Percentiles rank a stretch among this genome's conserved stretches.
These are phyloP conservation scores for Furcasterigmium sp. DNA, from an alignment of 2,329 filamentous ascomycete genomes.

Conservation along the genomic window DNA sequence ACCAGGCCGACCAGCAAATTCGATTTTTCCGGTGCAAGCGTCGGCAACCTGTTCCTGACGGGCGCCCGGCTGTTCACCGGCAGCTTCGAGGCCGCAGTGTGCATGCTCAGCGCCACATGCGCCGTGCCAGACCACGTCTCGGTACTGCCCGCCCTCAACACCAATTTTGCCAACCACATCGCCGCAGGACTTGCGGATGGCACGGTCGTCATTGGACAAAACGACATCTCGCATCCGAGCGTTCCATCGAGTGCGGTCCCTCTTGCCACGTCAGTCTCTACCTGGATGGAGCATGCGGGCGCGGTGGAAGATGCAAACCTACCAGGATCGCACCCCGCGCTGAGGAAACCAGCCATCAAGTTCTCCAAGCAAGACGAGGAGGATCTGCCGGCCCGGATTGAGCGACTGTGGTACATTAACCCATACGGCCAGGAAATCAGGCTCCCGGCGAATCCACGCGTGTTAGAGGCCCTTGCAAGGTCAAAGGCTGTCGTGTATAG, in stretches of 20 bases:
- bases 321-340: constrained; percentile 72
- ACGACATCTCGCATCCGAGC: constrained; percentile 83
- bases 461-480: constrained; percentile 60
- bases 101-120: constrained; percentile 81
- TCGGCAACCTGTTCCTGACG: constrained; percentile 76
- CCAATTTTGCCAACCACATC: constrained; percentile 94
- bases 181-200: constrained; percentile 75
- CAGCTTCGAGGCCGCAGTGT: constrained; percentile 88
- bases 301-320: constrained; percentile 74
- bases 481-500: constrained; percentile 77
- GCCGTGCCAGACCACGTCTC: constrained; percentile 71
- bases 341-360: constrained; percentile 74
- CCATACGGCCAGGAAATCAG: constrained; percentile 96
- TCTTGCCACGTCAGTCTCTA: not conserved
- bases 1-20: constrained; percentile 68
- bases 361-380: constrained; percentile 75
- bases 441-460: constrained; percentile 76
- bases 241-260: constrained; percentile 47
- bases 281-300: constrained; percentile 47
- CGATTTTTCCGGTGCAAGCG: constrained; percentile 70
- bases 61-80: constrained; percentile 88
- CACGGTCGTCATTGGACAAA: constrained; percentile 80
- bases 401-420: constrained; percentile 93
- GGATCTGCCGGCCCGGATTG: constrained; percentile 72
- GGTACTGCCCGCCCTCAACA: constrained; percentile 83